phyloP scores from a whole-genome alignment of 2,329 filamentous ascomycete genomes.

The Acephala macrosclerotiorum region DNA sequence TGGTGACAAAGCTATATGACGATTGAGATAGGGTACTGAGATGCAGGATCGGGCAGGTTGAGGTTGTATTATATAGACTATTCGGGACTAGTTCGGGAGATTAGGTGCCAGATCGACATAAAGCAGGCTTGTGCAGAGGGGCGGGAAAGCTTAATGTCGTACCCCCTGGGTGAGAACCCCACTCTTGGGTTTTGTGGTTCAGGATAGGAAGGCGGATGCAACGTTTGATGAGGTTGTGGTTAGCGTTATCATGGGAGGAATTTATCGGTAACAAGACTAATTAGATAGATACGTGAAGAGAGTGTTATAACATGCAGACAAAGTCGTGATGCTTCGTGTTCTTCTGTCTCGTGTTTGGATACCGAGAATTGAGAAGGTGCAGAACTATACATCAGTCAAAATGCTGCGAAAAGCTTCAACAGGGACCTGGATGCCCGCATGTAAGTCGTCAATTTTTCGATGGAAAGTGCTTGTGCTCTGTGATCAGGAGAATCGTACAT shows the following conservation, averaged over 20 bases:
- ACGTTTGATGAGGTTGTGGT: constrained; percentile 3
- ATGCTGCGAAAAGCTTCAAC: constrained; percentile 49
- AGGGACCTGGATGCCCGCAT: constrained; percentile 56
- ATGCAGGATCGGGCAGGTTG: constrained; percentile 6
- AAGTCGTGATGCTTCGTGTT: background rate
- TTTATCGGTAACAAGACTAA: background rate
- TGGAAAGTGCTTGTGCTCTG: background rate
- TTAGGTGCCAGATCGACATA: background rate
- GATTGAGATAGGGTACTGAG: background rate
- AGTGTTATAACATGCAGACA: background rate
- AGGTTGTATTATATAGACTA: background rate
- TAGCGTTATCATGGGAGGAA: background rate
- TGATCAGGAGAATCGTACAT: background rate
- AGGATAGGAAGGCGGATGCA: background rate
- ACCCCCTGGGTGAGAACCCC: background rate
- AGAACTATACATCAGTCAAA: constrained; percentile 21
- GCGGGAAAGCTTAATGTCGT: background rate
- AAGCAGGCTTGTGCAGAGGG: background rate
- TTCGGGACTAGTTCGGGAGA: background rate
- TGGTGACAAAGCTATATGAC: background rate
- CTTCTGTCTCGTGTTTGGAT: background rate
- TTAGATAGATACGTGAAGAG: background rate
- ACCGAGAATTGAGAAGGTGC: background rate
- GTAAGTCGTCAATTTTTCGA: background rate
- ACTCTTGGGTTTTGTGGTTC: background rate